A percentile compares a stretch with the other conserved stretches of the same genome.
phyloP scores from a whole-genome alignment of 2,329 filamentous ascomycete species.

The Pestalotiopsis sp. region DNA sequence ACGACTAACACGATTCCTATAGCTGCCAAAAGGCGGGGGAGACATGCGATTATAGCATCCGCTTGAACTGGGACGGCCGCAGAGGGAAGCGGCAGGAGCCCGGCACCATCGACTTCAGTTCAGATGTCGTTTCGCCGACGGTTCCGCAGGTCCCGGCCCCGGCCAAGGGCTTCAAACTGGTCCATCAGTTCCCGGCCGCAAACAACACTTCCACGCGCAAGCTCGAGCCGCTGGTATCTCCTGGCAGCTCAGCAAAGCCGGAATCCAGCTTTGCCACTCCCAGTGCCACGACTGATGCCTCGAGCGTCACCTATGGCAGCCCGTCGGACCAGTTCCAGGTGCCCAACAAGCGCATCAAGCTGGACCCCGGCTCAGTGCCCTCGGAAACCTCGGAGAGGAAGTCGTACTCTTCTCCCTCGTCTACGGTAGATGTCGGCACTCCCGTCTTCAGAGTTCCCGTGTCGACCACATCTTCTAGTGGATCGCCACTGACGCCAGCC shows the following conservation, averaged over 20 bases:
- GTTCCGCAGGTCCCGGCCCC: conserved; percentile 24
- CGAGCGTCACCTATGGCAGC: conserved; percentile 19
- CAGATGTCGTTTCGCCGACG: conserved; percentile 28
- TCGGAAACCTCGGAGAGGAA: conserved; percentile 26
- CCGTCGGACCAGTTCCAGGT: conserved; percentile 24
- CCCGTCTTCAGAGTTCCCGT: conserved; percentile 26
- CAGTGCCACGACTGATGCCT: conserved; percentile 16
- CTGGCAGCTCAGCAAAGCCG: conserved; percentile 21
- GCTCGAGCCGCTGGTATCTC: conserved; percentile 30
- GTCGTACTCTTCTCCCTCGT: conserved; percentile 32
- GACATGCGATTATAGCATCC: conserved; percentile 78
- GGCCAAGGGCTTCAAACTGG: conserved; percentile 36
- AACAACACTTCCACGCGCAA: conserved; percentile 28
- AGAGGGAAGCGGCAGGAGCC: conserved; percentile 58
- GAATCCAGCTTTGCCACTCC: conserved; percentile 21
- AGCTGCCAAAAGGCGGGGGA: conserved; percentile 72
- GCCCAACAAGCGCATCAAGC: conserved; percentile 30
- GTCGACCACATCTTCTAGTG: conserved; percentile 29
- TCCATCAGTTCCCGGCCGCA: conserved; percentile 35
- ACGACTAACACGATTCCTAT: conserved; percentile 9
- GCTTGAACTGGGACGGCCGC: conserved; percentile 79
- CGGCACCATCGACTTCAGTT: conserved; percentile 31
- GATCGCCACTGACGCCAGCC: conserved; percentile 41
- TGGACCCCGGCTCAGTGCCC: conserved; percentile 23
- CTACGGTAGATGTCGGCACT: conserved; percentile 29